A percentile compares a stretch with the other conserved stretches of the same genome.
These are phyloP conservation scores for Plasmodium vinckei DNA, from an alignment of 169 alveolate species.

Conservation along the genomic window DNA sequence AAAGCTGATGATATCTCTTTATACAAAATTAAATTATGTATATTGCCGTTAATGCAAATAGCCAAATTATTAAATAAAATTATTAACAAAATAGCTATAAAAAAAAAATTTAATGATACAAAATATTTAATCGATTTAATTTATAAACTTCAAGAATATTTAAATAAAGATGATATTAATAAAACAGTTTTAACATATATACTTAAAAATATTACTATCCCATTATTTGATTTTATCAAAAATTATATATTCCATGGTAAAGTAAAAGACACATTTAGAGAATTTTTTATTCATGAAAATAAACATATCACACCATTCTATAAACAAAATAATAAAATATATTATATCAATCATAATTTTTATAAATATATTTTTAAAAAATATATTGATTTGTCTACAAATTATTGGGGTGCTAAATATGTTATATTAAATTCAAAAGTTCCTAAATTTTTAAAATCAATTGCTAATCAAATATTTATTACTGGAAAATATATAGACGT, in stretches of 20 bases:
- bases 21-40: slow-evolving; percentile 58
- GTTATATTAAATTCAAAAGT: slow-evolving; percentile 42
- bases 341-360: slow-evolving; percentile 29
- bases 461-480: slow-evolving; percentile 49
- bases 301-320: slow-evolving; percentile 70
- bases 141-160: slow-evolving; percentile 63
- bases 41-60: slow-evolving; percentile 54
- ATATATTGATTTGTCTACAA: slow-evolving; percentile 67
- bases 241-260: slow-evolving; percentile 68
- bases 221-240: slow-evolving; percentile 70
- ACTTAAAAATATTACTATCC: slow-evolving; percentile 69
- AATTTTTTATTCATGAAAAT: slow-evolving; percentile 74
- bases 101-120: slow-evolving; percentile 54
- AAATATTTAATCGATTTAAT: slow-evolving; percentile 56
- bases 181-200: slow-evolving; percentile 54
- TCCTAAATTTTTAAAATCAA: slow-evolving; percentile 39
- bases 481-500: slow-evolving; percentile 74
- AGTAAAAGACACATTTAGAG: slow-evolving; percentile 60
- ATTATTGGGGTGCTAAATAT: slow-evolving; percentile 77
- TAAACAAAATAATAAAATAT: slow-evolving; percentile 58
- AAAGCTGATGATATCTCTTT: slow-evolving; percentile 66
- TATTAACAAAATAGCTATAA: slow-evolving; percentile 51
- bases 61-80: slow-evolving; percentile 59
- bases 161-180: slow-evolving; percentile 58
- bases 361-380: slow-evolving; percentile 64